Conservation (phyloP, 2,329 filamentous ascomycete species). For the Penicillium sp. region DNA sequence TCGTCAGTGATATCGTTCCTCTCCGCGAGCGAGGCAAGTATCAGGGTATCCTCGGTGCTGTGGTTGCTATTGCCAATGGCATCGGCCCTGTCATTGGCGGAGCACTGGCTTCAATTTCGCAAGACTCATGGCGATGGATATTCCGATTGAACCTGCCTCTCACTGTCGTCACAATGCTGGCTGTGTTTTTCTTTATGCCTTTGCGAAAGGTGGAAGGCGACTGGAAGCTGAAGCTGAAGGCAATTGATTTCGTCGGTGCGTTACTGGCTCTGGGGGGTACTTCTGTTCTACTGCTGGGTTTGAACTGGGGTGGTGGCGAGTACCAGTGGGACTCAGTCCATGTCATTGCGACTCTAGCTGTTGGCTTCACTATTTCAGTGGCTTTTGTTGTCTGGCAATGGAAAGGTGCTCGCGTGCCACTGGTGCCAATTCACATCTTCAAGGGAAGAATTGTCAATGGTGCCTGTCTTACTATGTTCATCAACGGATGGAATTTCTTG, state of each 20-base stretch:
- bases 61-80: conserved; percentile 55
- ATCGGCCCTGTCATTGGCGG: conserved; percentile 57
- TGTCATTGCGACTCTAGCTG: conserved; percentile 54
- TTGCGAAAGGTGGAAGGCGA: conserved; percentile 54
- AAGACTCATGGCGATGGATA: conserved; percentile 54
- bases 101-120: conserved; percentile 46
- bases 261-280: conserved; percentile 47
- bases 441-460: conserved; percentile 54
- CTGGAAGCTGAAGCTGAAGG: conserved; percentile 52
- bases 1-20: conserved; percentile 60
- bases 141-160: conserved; percentile 56
- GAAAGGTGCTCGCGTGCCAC: conserved; percentile 29
- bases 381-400: conserved; percentile 36
- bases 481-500: conserved; percentile 60
- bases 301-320: conserved; percentile 61
- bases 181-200: conserved; percentile 57
- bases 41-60: conserved; percentile 55
- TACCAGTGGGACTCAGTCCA: conserved; percentile 57
- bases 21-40: conserved; percentile 59
- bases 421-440: conserved; percentile 52
- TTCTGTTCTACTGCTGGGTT: conserved; percentile 48
- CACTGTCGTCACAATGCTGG: conserved; percentile 47
- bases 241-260: conserved; percentile 53
- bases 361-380: conserved; percentile 42
- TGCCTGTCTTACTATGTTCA: conserved; percentile 56